Evolutionary conservation across 805 yeast genomes (phyloP).

Genomic region (Jamesozyma piceae): DNA sequence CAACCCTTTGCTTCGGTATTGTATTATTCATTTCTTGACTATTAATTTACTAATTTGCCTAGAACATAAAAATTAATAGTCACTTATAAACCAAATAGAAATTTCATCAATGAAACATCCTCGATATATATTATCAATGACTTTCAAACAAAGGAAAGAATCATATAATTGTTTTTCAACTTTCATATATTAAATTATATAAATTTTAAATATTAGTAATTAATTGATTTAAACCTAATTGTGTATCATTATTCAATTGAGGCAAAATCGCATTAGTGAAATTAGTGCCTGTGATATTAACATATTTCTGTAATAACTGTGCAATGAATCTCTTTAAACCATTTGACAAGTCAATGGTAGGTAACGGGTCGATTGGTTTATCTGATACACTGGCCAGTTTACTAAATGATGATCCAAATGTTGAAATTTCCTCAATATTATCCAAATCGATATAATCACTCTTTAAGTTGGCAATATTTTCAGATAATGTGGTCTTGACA

Average conservation of each 20-base stretch:
- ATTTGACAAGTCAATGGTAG: slow-evolving; percentile 33
- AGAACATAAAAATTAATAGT: too few species aligned
- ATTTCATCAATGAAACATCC: too few species aligned
- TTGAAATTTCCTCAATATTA: slow-evolving; percentile 59
- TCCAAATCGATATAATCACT: slow-evolving; percentile 33
- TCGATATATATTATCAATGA: too few species aligned
- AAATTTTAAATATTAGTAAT: slow-evolving; percentile 2
- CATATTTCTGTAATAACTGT: slow-evolving; percentile 16
- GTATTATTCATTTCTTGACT: too few species aligned
- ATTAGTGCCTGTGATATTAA: slow-evolving; percentile 12
- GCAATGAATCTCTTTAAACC: slow-evolving; percentile 21
- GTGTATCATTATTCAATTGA: slow-evolving; percentile 23
- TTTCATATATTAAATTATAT: too few species aligned
- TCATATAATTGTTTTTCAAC: too few species aligned
- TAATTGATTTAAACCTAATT: slow-evolving; percentile 19
- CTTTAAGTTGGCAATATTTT: slow-evolving; percentile 32
- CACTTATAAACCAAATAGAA: too few species aligned
- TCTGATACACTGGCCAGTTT: slow-evolving; percentile 54
- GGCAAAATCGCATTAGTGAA: slow-evolving; percentile 17
- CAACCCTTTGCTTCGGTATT: neutral
- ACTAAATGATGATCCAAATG: slow-evolving; percentile 83
- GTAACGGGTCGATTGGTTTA: slow-evolving; percentile 63
- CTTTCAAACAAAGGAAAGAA: too few species aligned
- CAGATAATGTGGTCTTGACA: slow-evolving; percentile 31
- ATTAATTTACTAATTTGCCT: too few species aligned